A percentile compares a stretch with the other conserved stretches of the same genome.
Evolutionary conservation across 805 yeast genomes (phyloP).

Genomic region (Metschnikowia proteae): DNA sequence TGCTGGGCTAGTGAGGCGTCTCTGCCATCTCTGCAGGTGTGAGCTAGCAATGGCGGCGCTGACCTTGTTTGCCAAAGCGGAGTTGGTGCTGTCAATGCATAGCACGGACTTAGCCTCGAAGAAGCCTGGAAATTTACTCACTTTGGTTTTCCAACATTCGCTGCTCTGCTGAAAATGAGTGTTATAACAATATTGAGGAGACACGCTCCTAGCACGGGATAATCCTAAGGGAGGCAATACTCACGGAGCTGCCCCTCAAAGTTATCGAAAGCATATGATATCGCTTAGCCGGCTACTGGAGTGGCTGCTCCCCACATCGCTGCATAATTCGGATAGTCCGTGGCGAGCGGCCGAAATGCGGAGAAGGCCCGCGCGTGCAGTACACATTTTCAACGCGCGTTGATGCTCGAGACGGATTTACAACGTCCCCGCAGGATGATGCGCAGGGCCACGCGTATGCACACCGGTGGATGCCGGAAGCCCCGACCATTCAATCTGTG

Average conservation of each 20-base stretch:
- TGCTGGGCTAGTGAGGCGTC: neutral
- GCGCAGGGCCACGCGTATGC: neutral
- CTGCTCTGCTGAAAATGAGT: no score
- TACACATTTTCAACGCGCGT: neutral
- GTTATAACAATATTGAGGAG: no score
- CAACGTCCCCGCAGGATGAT: slow-evolving; percentile 1
- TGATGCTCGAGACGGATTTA: slow-evolving; percentile 2
- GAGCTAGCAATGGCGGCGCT: neutral
- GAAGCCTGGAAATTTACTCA: no score
- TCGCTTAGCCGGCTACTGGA: neutral
- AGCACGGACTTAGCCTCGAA: no score
- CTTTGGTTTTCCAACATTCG: no score
- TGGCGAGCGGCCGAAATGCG: neutral
- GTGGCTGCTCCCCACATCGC: slow-evolving; percentile 3
- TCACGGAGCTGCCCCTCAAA: neutral
- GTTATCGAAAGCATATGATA: neutral
- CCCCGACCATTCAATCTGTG: no score
- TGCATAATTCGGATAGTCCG: slow-evolving; percentile 1
- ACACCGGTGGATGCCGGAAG: neutral
- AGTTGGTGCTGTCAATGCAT: no score
- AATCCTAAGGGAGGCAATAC: no score
- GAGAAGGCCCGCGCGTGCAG: slow-evolving; percentile 3
- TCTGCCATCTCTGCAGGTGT: neutral
- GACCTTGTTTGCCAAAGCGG: neutral
- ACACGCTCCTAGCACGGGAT: no score